A percentile compares a stretch with the other conserved stretches of the same genome.
phyloP scores from a whole-genome alignment of 2,329 filamentous ascomycete genomes.

The Neodidymelliopsis sp. region DNA sequence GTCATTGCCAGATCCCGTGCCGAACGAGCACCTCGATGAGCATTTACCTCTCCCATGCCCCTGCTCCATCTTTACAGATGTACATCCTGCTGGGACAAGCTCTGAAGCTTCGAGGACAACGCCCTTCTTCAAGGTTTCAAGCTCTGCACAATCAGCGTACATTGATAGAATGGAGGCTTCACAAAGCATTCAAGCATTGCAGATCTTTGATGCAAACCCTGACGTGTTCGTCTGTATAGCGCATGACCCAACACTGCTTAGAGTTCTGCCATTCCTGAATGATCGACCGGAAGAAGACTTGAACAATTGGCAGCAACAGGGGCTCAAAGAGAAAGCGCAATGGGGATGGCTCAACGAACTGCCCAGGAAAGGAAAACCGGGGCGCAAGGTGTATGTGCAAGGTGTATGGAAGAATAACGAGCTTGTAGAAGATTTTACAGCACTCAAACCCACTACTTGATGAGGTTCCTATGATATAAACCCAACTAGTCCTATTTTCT shows the following conservation, averaged over 20 bases:
- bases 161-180: constrained; percentile 18
- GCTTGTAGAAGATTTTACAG: background rate
- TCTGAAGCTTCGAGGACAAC: constrained; percentile 8
- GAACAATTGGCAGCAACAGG: constrained; percentile 8
- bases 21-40: constrained; percentile 14
- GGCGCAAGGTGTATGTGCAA: background rate
- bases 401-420: background rate
- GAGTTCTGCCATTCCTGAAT: constrained; percentile 14
- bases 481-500: too few species aligned
- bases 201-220: constrained; percentile 18
- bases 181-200: constrained; percentile 19
- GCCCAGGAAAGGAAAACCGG: background rate
- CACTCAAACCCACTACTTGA: background rate
- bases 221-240: constrained; percentile 25
- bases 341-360: constrained; percentile 28
- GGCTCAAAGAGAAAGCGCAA: constrained; percentile 20
- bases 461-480: too few species aligned
- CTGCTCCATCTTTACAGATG: constrained; percentile 18
- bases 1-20: constrained; percentile 18
- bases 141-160: constrained; percentile 22
- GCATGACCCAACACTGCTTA: constrained; percentile 22
- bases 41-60: constrained; percentile 20
- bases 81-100: constrained; percentile 14
- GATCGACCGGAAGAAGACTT: constrained; percentile 8
- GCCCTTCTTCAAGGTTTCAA: constrained; percentile 21